phyloP scores from a whole-genome alignment of 768 basidiomycete genomes.

The Sistotremastrum suecicum region DNA sequence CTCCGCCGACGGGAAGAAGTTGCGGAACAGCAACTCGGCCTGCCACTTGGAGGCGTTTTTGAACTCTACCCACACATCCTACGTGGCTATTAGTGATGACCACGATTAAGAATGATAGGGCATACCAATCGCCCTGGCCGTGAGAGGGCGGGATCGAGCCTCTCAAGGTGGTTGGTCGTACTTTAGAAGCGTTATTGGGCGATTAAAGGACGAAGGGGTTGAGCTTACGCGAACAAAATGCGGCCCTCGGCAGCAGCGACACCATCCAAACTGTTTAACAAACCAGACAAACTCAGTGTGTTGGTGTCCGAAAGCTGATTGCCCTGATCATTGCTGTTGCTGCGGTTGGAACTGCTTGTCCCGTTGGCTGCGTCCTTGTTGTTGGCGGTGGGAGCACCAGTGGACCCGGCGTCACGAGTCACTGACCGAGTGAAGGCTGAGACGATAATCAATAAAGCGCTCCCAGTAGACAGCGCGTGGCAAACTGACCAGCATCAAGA shows the following conservation, averaged over 20 bases:
- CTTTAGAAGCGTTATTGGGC: slow-evolving; percentile 20
- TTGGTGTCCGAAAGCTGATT: slow-evolving; percentile 65
- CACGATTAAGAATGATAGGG: not conserved
- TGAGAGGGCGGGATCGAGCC: slow-evolving; percentile 81
- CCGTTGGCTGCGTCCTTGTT: slow-evolving; percentile 18
- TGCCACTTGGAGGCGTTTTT: slow-evolving; percentile 77
- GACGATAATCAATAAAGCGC: no score
- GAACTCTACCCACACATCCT: slow-evolving; percentile 83
- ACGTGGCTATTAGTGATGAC: not conserved
- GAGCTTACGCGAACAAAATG: slow-evolving; percentile 69
- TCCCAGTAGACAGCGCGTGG: not conserved
- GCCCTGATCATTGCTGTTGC: slow-evolving; percentile 31
- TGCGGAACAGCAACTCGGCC: slow-evolving; percentile 74
- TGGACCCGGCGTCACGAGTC: slow-evolving; percentile 42
- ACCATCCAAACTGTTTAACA: slow-evolving; percentile 77
- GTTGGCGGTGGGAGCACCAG: slow-evolving; percentile 27
- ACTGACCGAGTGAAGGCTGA: slow-evolving; percentile 64
- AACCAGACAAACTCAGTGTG: slow-evolving; percentile 65
- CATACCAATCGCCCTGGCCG: slow-evolving; percentile 67
- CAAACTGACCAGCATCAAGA: slow-evolving; percentile 42
- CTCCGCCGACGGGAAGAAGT: slow-evolving; percentile 77
- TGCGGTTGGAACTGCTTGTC: slow-evolving; percentile 24
- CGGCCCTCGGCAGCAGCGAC: slow-evolving; percentile 81
- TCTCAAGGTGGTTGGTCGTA: slow-evolving; percentile 84
- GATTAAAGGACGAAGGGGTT: not conserved